phyloP scores from a whole-genome alignment of 169 alveolate genomes.

The Eimeria tenella region DNA sequence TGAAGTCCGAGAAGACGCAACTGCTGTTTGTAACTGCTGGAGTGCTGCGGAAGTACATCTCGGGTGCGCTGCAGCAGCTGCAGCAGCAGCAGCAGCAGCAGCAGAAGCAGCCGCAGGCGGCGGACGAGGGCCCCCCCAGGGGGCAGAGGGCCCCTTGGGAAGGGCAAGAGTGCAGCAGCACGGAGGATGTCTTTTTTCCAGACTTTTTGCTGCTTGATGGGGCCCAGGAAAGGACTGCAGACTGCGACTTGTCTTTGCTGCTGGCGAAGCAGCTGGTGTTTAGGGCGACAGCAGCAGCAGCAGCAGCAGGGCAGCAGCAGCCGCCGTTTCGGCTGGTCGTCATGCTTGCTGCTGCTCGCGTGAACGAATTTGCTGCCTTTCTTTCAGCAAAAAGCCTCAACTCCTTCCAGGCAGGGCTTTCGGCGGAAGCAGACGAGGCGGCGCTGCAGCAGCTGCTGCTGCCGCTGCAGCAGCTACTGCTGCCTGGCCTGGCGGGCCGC shows the following conservation, averaged over 20 bases:
- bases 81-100: neutral
- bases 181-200: neutral
- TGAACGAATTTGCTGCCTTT: constrained; percentile 21
- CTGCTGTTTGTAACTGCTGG: constrained; percentile 54
- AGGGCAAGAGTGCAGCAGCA: neutral
- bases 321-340: constrained; percentile 37
- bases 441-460: too few species aligned
- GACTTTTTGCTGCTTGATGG: constrained; percentile 52
- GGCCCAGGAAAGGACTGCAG: constrained; percentile 35
- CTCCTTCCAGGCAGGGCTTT: constrained; percentile 12
- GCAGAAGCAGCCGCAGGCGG: neutral
- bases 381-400: constrained; percentile 52
- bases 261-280: constrained; percentile 28
- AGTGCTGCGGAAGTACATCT: constrained; percentile 50
- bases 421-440: too few species aligned
- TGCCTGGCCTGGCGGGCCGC: too few species aligned
- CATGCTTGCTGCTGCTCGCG: constrained; percentile 44
- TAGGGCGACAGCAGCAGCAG: constrained; percentile 28
- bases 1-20: constrained; percentile 30
- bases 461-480: too few species aligned
- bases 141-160: neutral
- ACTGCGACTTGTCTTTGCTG: constrained; percentile 47
- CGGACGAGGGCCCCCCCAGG: neutral
- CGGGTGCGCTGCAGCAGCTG: constrained; percentile 43
- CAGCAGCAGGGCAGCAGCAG: constrained; percentile 28